Conservation (phyloP, 768 basidiomycete genomes). For the Rhizopogon roseolus region DNA sequence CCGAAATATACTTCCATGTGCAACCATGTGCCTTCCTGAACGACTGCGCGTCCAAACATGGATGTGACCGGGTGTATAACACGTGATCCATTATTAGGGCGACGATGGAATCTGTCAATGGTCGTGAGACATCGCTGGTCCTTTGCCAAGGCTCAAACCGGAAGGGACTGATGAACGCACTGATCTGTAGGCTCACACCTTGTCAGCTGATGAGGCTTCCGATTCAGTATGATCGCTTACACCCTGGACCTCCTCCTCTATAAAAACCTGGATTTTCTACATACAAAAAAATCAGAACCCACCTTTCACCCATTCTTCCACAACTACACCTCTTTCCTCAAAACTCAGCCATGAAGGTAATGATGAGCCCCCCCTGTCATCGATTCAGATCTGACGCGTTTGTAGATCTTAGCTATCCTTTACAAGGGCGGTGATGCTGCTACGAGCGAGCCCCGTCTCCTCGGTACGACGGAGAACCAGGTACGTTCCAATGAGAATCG, state of each 20-base stretch:
- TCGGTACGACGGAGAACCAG: conserved; percentile 80
- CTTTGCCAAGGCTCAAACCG: conserved; percentile 2
- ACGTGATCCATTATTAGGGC: conserved; percentile 7
- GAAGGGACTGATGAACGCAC: background rate
- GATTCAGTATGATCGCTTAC: conserved; percentile 1
- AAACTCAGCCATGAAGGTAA: conserved; percentile 39
- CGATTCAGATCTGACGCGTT: background rate
- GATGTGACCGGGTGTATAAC: conserved; percentile 1
- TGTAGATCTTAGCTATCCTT: conserved; percentile 67
- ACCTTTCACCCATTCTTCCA: conserved; percentile 10
- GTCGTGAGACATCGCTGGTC: background rate
- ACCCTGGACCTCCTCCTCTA: conserved; percentile 4
- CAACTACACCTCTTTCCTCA: conserved; percentile 1
- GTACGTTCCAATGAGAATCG: conserved; percentile 26
- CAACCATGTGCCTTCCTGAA: background rate
- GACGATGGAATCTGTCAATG: background rate
- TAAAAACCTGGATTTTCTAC: conserved; percentile 12
- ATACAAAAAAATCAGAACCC: background rate
- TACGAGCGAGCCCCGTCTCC: conserved; percentile 63
- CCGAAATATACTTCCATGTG: background rate
- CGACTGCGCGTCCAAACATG: background rate
- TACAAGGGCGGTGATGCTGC: conserved; percentile 69
- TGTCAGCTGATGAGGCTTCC: conserved; percentile 14
- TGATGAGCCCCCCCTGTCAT: background rate
- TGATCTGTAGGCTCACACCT: conserved; percentile 1